Conservation (phyloP, 495 filamentous ascomycete species). For the Lophiostoma macrostomum region DNA sequence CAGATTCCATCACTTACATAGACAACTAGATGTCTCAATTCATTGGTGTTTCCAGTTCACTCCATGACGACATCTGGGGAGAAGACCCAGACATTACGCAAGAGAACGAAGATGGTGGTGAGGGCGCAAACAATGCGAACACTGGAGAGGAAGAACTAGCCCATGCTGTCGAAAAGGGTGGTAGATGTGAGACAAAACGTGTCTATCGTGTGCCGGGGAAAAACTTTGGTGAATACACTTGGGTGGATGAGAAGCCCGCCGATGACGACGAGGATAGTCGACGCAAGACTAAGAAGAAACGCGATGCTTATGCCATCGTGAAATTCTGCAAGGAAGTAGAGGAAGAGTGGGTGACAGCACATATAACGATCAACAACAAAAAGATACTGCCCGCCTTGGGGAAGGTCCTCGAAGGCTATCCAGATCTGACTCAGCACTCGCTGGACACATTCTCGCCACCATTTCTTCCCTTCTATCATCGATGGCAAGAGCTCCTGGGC, state of each 20-base stretch:
- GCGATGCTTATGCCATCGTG: constrained; percentile 6
- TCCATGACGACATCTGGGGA: too few species aligned
- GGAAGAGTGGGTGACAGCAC: background rate
- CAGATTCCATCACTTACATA: too few species aligned
- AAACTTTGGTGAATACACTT: background rate
- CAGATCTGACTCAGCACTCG: constrained; percentile 56
- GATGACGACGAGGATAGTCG: background rate
- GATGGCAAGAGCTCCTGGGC: constrained; percentile 56
- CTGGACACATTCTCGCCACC: constrained; percentile 54
- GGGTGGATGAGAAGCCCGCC: background rate
- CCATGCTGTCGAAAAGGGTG: background rate
- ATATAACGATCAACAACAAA: constrained; percentile 62
- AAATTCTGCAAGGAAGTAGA: background rate
- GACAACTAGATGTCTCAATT: too few species aligned
- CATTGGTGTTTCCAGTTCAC: too few species aligned
- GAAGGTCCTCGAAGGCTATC: constrained; percentile 57
- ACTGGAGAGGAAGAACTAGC: too few species aligned
- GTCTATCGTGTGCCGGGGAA: background rate
- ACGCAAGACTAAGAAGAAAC: constrained; percentile 7
- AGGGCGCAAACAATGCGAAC: too few species aligned
- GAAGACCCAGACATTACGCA: too few species aligned
- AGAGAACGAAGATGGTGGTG: too few species aligned
- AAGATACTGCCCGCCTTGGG: constrained; percentile 54
- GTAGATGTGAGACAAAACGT: background rate
- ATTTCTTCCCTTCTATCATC: constrained; percentile 62